Evolutionary conservation across 305 asterid genomes (phyloP), one percentile per base, ranked within the genome.

Genomic region (Vinca major): DNA sequence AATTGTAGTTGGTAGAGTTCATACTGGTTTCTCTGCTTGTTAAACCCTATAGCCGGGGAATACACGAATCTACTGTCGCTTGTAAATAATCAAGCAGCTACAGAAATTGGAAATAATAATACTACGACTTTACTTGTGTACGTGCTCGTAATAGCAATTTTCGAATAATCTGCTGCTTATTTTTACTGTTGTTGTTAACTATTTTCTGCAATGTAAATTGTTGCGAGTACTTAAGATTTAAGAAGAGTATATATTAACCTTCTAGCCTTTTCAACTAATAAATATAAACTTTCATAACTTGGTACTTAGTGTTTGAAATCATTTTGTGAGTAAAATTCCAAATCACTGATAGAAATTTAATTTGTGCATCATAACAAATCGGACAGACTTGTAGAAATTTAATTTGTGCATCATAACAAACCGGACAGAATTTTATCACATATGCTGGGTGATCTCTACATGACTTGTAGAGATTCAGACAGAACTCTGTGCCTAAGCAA

Each of bases 1-100:
- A 40, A 43, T 62, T 62, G 16, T 61, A 7, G 4, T 57, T 57
- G 67, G 47, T 54, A 61, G 50, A 70, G 45, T 14, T 68, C 70
- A n/a, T 70, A 50, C 58, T 70, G 50, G 64, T 65, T 44, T 69
- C 62, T 69, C 47, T 58, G 44, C 37, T 57, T 33, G 44, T 43
- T 74, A 58, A 48, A 26, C 33, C 65, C 57, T 19, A 47, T 67
- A 69, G 70, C 44, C 71, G 53, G 50, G 53, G 63, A 50, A 37
- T 56, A 56, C 47, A 20, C 73, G 50, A 68, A 51, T 56, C 4
- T 55, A 26, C 47, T 33, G 21, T 36, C 20, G 26, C 50, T 14
- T 65, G 13, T 33, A 26, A 49, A 62, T 33, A 36, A 57, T 57
- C 17, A 21, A 36, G 19, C 17, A 17, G 53, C 64, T 60, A 0